phyloP scores from a whole-genome alignment of 805 yeast species.

The Starmerella vitae region DNA sequence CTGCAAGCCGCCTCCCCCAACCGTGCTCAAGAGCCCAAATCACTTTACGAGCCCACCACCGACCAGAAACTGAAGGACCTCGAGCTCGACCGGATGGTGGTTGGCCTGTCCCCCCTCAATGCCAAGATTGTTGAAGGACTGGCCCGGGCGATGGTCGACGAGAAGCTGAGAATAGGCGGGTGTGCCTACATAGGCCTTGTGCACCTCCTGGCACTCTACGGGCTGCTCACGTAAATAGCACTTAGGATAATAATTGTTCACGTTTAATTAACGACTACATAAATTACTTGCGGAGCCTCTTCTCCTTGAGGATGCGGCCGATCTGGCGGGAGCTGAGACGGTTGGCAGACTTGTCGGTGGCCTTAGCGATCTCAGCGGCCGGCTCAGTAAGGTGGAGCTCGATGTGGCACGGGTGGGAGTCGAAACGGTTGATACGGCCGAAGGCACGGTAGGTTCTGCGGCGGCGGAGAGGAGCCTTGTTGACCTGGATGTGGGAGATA shows the following conservation, averaged over 20 bases:
- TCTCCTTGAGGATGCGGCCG: constrained; percentile 81
- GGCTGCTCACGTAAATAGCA: constrained; percentile 2
- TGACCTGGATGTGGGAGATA: constrained; percentile 97
- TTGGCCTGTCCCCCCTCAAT: constrained; percentile 64
- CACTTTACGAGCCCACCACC: constrained; percentile 64
- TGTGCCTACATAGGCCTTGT: constrained; percentile 59
- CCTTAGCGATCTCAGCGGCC: constrained; percentile 87
- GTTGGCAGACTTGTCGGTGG: constrained; percentile 51
- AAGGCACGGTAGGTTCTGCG: constrained; percentile 99
- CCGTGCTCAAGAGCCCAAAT: constrained; percentile 34
- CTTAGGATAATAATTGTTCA: not conserved
- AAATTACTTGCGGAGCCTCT: constrained; percentile 37
- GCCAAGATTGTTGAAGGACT: constrained; percentile 42
- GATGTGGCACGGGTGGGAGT: constrained; percentile 97
- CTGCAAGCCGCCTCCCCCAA: constrained; percentile 12
- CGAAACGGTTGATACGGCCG: constrained; percentile 99
- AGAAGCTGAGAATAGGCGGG: constrained; percentile 13
- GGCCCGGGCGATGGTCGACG: constrained; percentile 16
- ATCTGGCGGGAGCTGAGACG: constrained; percentile 83
- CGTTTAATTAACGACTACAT: not conserved
- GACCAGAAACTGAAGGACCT: constrained; percentile 65
- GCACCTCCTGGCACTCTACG: constrained; percentile 40
- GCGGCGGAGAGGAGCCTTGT: constrained; percentile 99
- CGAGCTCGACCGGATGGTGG: constrained; percentile 62
- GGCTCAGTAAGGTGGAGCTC: constrained; percentile 93